Base-by-base conservation (phyloP, 1,284 basidiomycete genomes). In the Ceratobasidium sp. region DNA sequence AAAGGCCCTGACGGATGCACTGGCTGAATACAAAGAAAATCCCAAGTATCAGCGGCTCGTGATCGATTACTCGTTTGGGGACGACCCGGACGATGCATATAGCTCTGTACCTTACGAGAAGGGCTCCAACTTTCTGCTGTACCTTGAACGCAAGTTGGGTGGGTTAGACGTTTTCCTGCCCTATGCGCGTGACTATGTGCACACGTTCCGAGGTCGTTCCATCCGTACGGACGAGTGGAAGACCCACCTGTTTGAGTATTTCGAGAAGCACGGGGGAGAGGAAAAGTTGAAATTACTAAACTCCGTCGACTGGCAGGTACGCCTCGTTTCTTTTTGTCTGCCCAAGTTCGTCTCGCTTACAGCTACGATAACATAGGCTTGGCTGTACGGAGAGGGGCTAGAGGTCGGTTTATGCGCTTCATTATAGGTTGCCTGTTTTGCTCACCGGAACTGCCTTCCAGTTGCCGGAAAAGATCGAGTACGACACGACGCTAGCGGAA, bases 151-250 rank as follows among this genome's bases (percentile, higher is more conserved):
- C 41, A 88, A 86, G 3, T 85, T 98, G 1, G 97, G 96, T 28
- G 97, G 97, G 0, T 83, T 98, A 61, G 91, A 98, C 62, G 87
- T 88, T 14, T 94, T 96, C 83, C 80, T 94, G 21, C 93, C 93
- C 0, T 96, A 96, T 77, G 87, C 92, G 43, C 87, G 86, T 76
- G 88, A 93, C 79, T 96, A 95, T 80, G 92, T 96, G 75, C 85
- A 87, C 67, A 89, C 88, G 0, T 95, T 91, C 81, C 1, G 86
- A 84, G 84, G 95, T 16, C 88, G 91, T 79, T 93, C 93, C 75
- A 94, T 98, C 80, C 92, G 91, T 16, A 98, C 95, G 0, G 84
- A 89, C 46, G 88, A 97, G 77, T 98, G 96, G 95, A 91, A 93
- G 78, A 83, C 85, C 4, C 94, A 98, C 79, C 83, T 99, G 23